Base-by-base conservation (phyloP, 331 rosid genomes). In the Quercus tomentella region DNA sequence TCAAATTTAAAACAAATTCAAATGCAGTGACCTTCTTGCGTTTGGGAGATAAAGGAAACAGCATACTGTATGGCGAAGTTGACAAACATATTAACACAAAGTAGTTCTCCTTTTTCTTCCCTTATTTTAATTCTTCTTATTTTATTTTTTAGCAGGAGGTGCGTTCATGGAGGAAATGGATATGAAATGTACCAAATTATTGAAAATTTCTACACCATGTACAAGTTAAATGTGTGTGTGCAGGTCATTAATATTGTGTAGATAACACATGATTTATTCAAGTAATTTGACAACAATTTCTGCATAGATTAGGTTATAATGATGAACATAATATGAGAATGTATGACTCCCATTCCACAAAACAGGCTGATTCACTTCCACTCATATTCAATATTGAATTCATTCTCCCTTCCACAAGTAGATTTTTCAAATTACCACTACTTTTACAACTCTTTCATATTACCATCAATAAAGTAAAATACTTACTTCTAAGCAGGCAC, bases 1-100 rank as follows among this genome's bases (percentile, higher is more conserved):
- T 82, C 17, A 12, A 79, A 79, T 70, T 70, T 74, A 66, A 18
- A 23, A 72, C 77, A 77, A 79, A 56, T 69, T 77, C 78, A 62
- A 25, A 70, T 71, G 70, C 73, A 76, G 54, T 51, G 78, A 63
- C 55, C 67, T 20, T 5, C 71, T 70, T 54, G 17, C 76, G 14
- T 72, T 49, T 0, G 7, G 80, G 56, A 76, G 22, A 51, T 37
- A 41, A 82, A 55, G 18, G 55, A 72, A 23, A 74, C 30, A 33
- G 7, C 16, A 26, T 28, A 63, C 28, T 65, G 70, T 6, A 62
- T 26, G 14, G 31, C 18, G 61, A 67, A 16, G 68, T 75, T 37
- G 41, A 6, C 8, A 60, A 23, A 7, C 70, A 57, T 4, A 21
- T 6, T 23, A 55, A 41, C 22, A 2, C 21, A 71, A 71, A 15